A percentile compares a stretch with the other conserved stretches of the same genome.
phyloP scores from a whole-genome alignment of 2,329 filamentous ascomycete species.

The Alternaria sp. region DNA sequence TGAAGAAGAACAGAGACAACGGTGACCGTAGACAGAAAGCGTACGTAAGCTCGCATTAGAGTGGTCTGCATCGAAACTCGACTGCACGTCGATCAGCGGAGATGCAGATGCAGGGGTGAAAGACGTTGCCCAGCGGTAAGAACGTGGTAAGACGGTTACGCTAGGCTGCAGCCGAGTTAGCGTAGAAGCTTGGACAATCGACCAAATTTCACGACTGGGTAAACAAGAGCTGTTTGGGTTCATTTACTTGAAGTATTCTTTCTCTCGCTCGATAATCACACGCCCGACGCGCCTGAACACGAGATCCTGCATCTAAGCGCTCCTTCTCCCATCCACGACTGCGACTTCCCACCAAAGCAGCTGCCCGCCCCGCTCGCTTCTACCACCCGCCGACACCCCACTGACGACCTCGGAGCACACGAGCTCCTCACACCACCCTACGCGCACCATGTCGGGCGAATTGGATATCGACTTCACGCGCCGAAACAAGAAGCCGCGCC shows the following conservation, averaged over 20 bases:
- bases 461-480: conserved; percentile 79
- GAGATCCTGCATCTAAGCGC: not conserved
- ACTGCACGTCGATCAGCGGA: conserved; percentile 12
- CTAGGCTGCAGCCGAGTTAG: conserved; percentile 16
- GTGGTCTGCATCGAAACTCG: not conserved
- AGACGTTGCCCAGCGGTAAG: conserved; percentile 7
- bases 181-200: conserved; percentile 14
- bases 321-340: not conserved
- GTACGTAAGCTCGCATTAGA: not conserved
- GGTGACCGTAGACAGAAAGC: not conserved
- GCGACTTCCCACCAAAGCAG: conserved; percentile 1
- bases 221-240: conserved; percentile 34
- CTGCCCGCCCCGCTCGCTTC: conserved; percentile 25
- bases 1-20: not conserved
- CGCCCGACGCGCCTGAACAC: not conserved
- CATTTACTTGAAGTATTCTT: conserved; percentile 20
- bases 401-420: conserved; percentile 37
- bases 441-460: conserved; percentile 36
- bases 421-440: conserved; percentile 21
- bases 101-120: conserved; percentile 14
- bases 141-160: conserved; percentile 18
- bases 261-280: conserved; percentile 13
- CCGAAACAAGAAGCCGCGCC: conserved; percentile 84
- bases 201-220: conserved; percentile 35
- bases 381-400: conserved; percentile 23